Conservation (phyloP, 345 rosid species). For the Anacardium occidentale region DNA sequence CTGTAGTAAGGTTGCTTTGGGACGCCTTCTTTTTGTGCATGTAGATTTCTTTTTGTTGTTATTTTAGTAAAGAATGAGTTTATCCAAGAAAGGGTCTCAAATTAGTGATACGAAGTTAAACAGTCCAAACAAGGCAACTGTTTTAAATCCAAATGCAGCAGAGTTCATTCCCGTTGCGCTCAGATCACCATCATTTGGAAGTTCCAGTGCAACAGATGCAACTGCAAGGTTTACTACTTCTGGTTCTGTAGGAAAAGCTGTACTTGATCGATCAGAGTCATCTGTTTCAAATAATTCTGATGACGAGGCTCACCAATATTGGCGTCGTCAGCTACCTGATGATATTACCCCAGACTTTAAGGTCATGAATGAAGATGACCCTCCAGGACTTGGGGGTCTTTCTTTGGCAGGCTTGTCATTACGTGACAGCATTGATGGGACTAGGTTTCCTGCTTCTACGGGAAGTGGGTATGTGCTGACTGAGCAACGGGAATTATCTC, state of each 20-base stretch:
- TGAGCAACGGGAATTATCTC: constrained; percentile 52
- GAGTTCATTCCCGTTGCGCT: constrained; percentile 87
- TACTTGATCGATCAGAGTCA: constrained; percentile 69
- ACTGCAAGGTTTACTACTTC: constrained; percentile 48
- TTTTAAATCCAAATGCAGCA: constrained; percentile 93
- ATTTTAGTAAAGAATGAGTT: constrained; percentile 69
- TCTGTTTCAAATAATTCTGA: constrained; percentile 78
- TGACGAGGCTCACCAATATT: constrained; percentile 87
- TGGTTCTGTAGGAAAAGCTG: constrained; percentile 58
- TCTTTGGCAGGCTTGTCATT: constrained; percentile 77
- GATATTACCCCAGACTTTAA: constrained; percentile 94
- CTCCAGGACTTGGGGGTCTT: constrained; percentile 58
- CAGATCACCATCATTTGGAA: constrained; percentile 55
- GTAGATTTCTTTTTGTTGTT: constrained; percentile 28
- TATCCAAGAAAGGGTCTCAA: constrained; percentile 71
- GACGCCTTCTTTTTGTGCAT: constrained; percentile 20
- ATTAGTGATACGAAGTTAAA: constrained; percentile 55
- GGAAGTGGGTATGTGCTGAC: constrained; percentile 49
- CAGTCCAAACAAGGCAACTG: constrained; percentile 53
- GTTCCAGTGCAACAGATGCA: constrained; percentile 42
- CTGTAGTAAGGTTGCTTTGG: constrained; percentile 12
- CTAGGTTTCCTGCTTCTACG: constrained; percentile 51
- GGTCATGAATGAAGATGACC: constrained; percentile 70
- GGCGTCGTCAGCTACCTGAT: constrained; percentile 95
- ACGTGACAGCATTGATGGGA: constrained; percentile 49